Evolutionary conservation across 768 basidiomycete genomes (phyloP).

Genomic region (Lactifluus subvellereus): DNA sequence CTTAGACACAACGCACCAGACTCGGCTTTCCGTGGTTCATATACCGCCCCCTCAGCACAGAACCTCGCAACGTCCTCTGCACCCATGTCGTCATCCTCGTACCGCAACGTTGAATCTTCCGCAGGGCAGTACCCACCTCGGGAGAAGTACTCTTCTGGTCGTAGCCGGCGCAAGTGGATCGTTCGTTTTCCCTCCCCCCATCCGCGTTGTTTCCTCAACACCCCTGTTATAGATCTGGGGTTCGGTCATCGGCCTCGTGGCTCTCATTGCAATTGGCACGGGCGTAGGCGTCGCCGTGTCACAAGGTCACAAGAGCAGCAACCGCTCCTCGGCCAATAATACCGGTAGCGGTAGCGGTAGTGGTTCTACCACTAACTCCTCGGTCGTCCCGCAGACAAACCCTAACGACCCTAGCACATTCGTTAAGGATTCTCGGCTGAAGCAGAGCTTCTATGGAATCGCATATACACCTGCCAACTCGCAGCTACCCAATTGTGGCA

Average conservation of each 20-base stretch:
- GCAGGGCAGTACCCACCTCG: background rate
- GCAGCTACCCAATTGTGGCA: slow-evolving; percentile 67
- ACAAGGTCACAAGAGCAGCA: slow-evolving; percentile 21
- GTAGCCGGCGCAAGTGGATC: slow-evolving; percentile 16
- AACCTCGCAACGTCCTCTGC: background rate
- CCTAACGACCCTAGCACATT: slow-evolving; percentile 76
- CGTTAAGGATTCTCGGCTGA: slow-evolving; percentile 57
- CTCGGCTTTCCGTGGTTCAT: slow-evolving; percentile 9
- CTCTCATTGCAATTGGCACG: slow-evolving; percentile 53
- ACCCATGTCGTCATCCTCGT: slow-evolving; percentile 1
- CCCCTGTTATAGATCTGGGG: slow-evolving; percentile 45
- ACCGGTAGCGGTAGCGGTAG: background rate
- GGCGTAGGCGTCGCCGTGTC: slow-evolving; percentile 61
- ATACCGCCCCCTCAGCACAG: slow-evolving; percentile 1
- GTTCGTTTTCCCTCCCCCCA: slow-evolving; percentile 8
- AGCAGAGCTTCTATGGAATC: slow-evolving; percentile 76
- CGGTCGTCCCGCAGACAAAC: slow-evolving; percentile 35
- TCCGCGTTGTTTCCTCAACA: background rate
- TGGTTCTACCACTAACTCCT: slow-evolving; percentile 18
- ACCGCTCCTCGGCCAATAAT: slow-evolving; percentile 12
- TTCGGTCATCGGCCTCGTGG: slow-evolving; percentile 40
- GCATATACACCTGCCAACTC: slow-evolving; percentile 81
- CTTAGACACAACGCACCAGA: slow-evolving; percentile 1
- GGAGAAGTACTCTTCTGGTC: slow-evolving; percentile 10
- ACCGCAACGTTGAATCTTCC: slow-evolving; percentile 7